Evolutionary conservation across 495 filamentous ascomycete species (phyloP).

Genomic region (Xylaria castorea): DNA sequence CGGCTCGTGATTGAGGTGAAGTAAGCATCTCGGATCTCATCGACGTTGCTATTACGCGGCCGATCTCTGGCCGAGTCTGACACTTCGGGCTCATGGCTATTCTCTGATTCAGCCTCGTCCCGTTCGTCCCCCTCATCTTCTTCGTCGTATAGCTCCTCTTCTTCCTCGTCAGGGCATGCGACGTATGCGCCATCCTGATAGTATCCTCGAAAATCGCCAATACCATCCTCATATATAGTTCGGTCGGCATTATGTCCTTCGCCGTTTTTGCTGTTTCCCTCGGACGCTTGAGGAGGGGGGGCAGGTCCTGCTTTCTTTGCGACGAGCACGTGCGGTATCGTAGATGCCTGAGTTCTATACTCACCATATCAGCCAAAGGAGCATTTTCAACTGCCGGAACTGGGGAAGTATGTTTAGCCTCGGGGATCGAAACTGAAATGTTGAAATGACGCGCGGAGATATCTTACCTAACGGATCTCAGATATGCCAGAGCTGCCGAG

Average conservation of each 20-base stretch:
- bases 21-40: constrained; percentile 60
- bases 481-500: constrained; percentile 72
- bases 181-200: constrained; percentile 77
- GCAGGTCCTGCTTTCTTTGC: constrained; percentile 59
- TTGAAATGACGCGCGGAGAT: constrained; percentile 31
- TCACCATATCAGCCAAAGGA: constrained; percentile 43
- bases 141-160: constrained; percentile 31
- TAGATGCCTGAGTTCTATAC: constrained; percentile 73
- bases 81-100: constrained; percentile 30
- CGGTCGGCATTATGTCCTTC: constrained; percentile 43
- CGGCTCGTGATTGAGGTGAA: constrained; percentile 66
- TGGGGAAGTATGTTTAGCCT: constrained; percentile 30
- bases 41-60: constrained; percentile 46
- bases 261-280: constrained; percentile 31
- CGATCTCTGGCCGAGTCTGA: constrained; percentile 39
- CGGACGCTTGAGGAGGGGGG: constrained; percentile 44
- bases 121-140: constrained; percentile 29
- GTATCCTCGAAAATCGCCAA: constrained; percentile 62
- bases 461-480: constrained; percentile 81
- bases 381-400: constrained; percentile 2
- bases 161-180: constrained; percentile 52
- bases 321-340: constrained; percentile 69
- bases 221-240: constrained; percentile 50
- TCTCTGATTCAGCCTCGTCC: constrained; percentile 25
- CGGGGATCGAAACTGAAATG: constrained; percentile 19